Base-by-base conservation (phyloP, 257 asterid genomes). In the Przewalskia tangutica region DNA sequence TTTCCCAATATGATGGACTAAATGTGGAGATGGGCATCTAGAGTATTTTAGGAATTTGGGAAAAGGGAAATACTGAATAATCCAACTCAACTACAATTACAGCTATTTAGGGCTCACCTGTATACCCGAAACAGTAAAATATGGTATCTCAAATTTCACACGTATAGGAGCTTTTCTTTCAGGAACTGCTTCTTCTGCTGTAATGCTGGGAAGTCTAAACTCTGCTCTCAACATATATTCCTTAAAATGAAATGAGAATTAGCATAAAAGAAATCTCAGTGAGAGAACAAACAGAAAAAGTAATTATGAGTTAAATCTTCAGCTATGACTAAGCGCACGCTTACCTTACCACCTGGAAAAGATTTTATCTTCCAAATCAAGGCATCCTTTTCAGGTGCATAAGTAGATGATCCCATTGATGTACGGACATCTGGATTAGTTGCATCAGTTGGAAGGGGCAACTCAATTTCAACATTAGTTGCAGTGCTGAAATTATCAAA, bases 291-390 rank as follows among this genome's bases (percentile, higher is more conserved):
- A 80, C 58, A 53, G 81, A 50, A 78, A 68, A 71, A 27, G 42
- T 2, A 77, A 53, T 44, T 38, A 32, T 2, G 44, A 71, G 78
- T 40, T 20, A 10, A 18, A 44, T 14, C 18, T 44, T 18, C 34
- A 70, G 78, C 38, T 18, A 42, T 44, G 78, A 44, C 65, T 14
- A 77, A 79, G 32, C 66, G 40, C n/a, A 66, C 7, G 65, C 85
- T 77, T 84, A 94, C 99, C 98, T 96, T 96, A 77, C 98, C 99
- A 90, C 99, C 99, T 5, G 99, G 98, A 82, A 96, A 96, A 83
- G 99, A 96, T 86, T 94, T 96, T 84, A 96, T 96, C 85, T 96
- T 96, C 99, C 99, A 96, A 80, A 93, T 86, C 82, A 96, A 85
- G 36, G 99, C 93, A 86, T 96, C 99, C 51, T 75, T 90, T 88